Base-by-base conservation (phyloP, 1,139 yeast species). In the Casaregolazyma suthepensis region DNA sequence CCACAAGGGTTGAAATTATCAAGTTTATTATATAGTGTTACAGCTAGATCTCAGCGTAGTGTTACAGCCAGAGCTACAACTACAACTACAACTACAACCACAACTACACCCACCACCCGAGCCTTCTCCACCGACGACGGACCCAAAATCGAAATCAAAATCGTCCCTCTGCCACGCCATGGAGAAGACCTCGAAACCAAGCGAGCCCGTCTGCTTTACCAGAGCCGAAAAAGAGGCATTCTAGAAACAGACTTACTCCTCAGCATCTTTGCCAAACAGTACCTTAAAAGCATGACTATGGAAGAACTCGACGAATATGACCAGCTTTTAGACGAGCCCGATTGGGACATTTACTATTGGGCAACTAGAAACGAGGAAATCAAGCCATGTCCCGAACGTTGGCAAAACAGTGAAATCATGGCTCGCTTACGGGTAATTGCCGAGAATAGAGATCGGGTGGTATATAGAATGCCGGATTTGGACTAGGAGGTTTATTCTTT, bases 341-440 rank as follows among this genome's bases (percentile, higher is more conserved):
- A 93, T 69, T 94, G 99, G 99, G 99, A 93, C 68, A 91, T 93
- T 59, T 94, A 89, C 71, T 93, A 93, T 73, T 93, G 99, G 98
- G 96, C 96, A 22, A 89, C 97, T 6, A 79, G 80, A 62, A 88
- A 88, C 71, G 87, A 76, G 64, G 83, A 81, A 42, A 81, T 85
- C 22, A 87, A 91, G 52, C 96, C 96, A 15, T 75, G 91, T 60
- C 97, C 98, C 5, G 91, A 87, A 48, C 78, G 79, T 64, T 91
- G 96, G 96, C 76, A 82, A 66, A 67, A 83, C 56, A 81, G 88
- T 17, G 72, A 78, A 63, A 73, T 93, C 47, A 76, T 93, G 75
- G 68, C 69, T 55, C 68, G 78, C 73, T 74, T 93, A 60, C 93
- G 90, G 67, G 82, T 83, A 51, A 80, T 85, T 62, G 85, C 95